phyloP scores from a whole-genome alignment of 2,329 filamentous ascomycete genomes.

The Pleochaeta shiraiana region DNA sequence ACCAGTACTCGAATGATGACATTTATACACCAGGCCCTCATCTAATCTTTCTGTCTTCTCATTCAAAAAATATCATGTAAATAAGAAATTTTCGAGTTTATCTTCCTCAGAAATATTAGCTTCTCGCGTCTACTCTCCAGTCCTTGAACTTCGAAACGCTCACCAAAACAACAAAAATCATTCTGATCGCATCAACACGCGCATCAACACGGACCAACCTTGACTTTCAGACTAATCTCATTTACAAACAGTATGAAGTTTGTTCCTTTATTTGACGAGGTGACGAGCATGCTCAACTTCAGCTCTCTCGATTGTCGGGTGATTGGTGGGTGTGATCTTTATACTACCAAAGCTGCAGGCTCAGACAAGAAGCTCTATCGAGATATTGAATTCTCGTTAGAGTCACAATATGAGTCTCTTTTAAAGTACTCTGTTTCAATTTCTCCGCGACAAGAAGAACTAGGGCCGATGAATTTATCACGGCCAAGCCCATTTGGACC shows the following conservation, averaged over 20 bases:
- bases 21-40: too few relatives aligned
- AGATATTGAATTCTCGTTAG: slow-evolving; percentile 77
- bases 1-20: too few relatives aligned
- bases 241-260: slow-evolving; percentile 44
- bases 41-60: too few relatives aligned
- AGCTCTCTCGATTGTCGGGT: slow-evolving; percentile 84
- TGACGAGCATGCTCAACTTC: slow-evolving; percentile 87
- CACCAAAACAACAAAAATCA: too few relatives aligned
- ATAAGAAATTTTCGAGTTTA: too few relatives aligned
- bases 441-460: slow-evolving; percentile 57
- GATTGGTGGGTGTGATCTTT: slow-evolving; percentile 83
- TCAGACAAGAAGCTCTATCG: slow-evolving; percentile 96
- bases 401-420: slow-evolving; percentile 75
- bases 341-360: slow-evolving; percentile 90
- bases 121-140: too few relatives aligned
- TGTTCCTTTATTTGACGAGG: slow-evolving; percentile 76
- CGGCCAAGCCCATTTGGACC: slow-evolving; percentile 83
- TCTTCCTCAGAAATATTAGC: too few relatives aligned
- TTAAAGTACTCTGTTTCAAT: slow-evolving; percentile 71
- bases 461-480: slow-evolving; percentile 46
- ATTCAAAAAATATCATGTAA: too few relatives aligned
- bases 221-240: too few relatives aligned
- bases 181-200: too few relatives aligned
- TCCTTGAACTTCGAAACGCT: too few relatives aligned
- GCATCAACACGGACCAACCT: too few relatives aligned